These are phyloP conservation scores for Alternaria triticina DNA, from an alignment of 2,329 filamentous ascomycete species.

Conservation along the genomic window DNA sequence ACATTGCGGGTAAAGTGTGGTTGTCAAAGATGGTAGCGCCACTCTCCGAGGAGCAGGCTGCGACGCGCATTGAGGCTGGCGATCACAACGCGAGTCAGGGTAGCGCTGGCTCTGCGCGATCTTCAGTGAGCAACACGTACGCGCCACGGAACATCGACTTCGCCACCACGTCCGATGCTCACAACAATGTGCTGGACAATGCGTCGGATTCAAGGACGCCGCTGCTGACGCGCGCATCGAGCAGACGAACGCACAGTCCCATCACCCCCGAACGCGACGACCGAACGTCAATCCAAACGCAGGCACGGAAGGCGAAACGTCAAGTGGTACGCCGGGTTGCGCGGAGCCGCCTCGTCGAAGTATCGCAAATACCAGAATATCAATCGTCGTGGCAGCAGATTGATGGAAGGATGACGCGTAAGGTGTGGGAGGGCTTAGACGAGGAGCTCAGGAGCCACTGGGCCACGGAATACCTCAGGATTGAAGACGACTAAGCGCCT, in stretches of 20 bases:
- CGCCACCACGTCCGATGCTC: rapidly evolving
- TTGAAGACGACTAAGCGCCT: not conserved
- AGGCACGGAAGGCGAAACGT: not conserved
- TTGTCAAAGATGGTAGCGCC: constrained; percentile 8
- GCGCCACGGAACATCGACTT: not conserved
- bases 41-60: constrained; percentile 11
- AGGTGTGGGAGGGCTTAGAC: not conserved
- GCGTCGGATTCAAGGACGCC: not conserved
- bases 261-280: not conserved
- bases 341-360: too few relatives aligned
- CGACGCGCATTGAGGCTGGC: not conserved
- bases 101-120: not conserved
- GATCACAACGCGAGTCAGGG: not conserved
- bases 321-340: not conserved
- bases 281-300: not conserved
- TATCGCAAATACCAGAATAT: not conserved
- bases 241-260: not conserved
- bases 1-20: not conserved
- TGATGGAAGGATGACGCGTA: not conserved
- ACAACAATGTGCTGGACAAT: not conserved
- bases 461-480: not conserved
- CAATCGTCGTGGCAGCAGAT: not conserved
- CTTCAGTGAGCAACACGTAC: not conserved
- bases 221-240: not conserved
- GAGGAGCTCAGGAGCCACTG: not conserved